Percentiles rank a stretch among this genome's conserved stretches.
These are phyloP conservation scores for Globisporangium canariense DNA, from an alignment of 352 stramenopile genomes.

Conservation along the genomic window DNA sequence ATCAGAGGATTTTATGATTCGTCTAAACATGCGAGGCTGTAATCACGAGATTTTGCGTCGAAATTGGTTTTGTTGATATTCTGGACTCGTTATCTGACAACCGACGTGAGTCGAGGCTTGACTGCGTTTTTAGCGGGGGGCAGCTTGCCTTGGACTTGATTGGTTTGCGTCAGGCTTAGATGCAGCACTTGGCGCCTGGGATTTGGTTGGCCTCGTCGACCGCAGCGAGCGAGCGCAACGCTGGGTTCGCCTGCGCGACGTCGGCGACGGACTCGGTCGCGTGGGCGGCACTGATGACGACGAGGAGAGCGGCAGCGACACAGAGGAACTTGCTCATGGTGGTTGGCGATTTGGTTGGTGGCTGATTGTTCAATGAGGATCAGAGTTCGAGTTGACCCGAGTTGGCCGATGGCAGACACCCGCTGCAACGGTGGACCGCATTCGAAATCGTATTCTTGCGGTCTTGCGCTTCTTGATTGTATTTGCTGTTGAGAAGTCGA, in stretches of 20 bases:
- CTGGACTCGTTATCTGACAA: no score
- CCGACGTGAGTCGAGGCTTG: not conserved
- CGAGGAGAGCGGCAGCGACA: not conserved
- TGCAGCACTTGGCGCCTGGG: not conserved
- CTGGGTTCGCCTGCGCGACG: not conserved
- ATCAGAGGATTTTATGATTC: no score
- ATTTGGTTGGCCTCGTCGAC: not conserved
- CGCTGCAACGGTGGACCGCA: no score
- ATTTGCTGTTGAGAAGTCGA: no score
- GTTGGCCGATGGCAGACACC: not conserved
- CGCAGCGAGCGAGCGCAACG: not conserved
- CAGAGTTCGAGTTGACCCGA: not conserved
- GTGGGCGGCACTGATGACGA: not conserved
- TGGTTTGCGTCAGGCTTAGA: not conserved
- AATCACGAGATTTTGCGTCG: no score
- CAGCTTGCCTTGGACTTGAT: not conserved
- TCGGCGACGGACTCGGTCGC: not conserved
- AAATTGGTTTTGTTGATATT: no score
- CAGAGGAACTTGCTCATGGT: conserved; percentile 2
- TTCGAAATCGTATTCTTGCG: no score
- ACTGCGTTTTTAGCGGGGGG: not conserved
- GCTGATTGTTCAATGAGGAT: not conserved
- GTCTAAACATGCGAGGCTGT: no score
- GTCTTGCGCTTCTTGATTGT: no score
- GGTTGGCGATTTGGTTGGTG: not conserved